A percentile compares a stretch with the other conserved stretches of the same genome.
phyloP scores from a whole-genome alignment of 345 rosid genomes.

The Trapa bicornis region DNA sequence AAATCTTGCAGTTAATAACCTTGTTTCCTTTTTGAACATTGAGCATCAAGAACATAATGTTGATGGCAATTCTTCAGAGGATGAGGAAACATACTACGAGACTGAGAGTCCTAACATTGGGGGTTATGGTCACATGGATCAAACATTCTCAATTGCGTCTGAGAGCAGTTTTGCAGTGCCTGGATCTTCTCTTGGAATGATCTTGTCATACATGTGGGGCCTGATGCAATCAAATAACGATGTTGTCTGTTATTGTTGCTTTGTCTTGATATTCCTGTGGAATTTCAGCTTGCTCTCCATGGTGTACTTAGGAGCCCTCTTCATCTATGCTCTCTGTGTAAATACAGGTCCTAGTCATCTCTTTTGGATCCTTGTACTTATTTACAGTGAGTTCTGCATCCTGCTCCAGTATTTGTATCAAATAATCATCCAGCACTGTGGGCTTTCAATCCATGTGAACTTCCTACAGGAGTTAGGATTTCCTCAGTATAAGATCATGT shows the following conservation, averaged over 20 bases:
- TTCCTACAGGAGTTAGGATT: constrained; percentile 29
- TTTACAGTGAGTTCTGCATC: constrained; percentile 28
- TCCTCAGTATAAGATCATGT: constrained; percentile 22
- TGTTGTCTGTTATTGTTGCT: constrained; percentile 33
- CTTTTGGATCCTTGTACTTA: constrained; percentile 33
- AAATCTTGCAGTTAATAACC: constrained; percentile 22
- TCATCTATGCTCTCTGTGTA: constrained; percentile 28
- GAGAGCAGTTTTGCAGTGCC: constrained; percentile 12
- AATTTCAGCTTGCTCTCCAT: constrained; percentile 33
- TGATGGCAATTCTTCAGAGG: constrained; percentile 12
- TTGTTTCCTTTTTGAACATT: constrained; percentile 25
- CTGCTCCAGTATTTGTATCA: constrained; percentile 31
- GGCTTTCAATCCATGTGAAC: constrained; percentile 11
- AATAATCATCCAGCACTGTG: constrained; percentile 29
- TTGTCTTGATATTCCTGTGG: constrained; percentile 31
- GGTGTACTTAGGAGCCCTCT: constrained; percentile 30
- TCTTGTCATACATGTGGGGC: constrained; percentile 24
- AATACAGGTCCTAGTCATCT: constrained; percentile 25
- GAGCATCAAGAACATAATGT: constrained; percentile 13
- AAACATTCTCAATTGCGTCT: constrained; percentile 14
- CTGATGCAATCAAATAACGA: constrained; percentile 33
- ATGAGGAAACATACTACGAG: constrained; percentile 28
- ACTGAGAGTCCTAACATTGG: constrained; percentile 19
- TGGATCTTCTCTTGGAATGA: constrained; percentile 16
- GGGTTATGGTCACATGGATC: constrained; percentile 11